Evolutionary conservation across 768 basidiomycete genomes (phyloP), one percentile per base, ranked within the genome.

Genomic region (Leccinellum luteum): DNA sequence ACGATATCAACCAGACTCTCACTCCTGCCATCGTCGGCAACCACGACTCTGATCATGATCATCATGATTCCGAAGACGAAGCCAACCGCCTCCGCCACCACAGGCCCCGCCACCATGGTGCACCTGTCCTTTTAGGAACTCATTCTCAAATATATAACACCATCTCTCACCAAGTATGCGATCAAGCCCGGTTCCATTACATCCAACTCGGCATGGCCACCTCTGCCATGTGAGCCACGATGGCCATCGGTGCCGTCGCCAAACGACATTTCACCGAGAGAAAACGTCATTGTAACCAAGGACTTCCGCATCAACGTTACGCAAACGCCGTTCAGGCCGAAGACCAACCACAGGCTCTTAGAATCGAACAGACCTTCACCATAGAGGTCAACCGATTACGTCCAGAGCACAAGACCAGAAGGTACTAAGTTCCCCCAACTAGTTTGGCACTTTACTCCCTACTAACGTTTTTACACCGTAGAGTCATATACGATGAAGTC

Each of bases 171-270:
- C n/a, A 48, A 0, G 54, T 60, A 0, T 32, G 35, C 0, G 48
- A 62, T 8, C 47, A 60, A 6, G 51, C 54, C 1, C 21, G 55
- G 0, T 62, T 56, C 1, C 55, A 60, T 3, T 62, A 55, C 3
- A 48, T 62, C 0, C 58, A 62, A 10, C 48, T 62, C 1, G 48
- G 58, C 7, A 15, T 60, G 2, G 47, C 45, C 0, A 62, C 61
- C 3, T 51, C 59, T 1, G 51, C 50, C 12, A 4, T 62, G 1
- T 19, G 44, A 6, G 56, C 53, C 0, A 57, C 53, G 0, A n/a
- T 14, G 0, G 55, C 52, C 6, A 27, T 1, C 6, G 32, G 49
- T 0, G 8, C 1, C 0, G 3, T 12, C 1, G 3, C 27, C 6
- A 60, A 57, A 7, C 31, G 49, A 0, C n/a, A 31, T 0, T 61